A percentile compares a stretch with the other conserved stretches of the same genome.
phyloP scores from a whole-genome alignment of 306 rosid species.

The Corylus americana region DNA sequence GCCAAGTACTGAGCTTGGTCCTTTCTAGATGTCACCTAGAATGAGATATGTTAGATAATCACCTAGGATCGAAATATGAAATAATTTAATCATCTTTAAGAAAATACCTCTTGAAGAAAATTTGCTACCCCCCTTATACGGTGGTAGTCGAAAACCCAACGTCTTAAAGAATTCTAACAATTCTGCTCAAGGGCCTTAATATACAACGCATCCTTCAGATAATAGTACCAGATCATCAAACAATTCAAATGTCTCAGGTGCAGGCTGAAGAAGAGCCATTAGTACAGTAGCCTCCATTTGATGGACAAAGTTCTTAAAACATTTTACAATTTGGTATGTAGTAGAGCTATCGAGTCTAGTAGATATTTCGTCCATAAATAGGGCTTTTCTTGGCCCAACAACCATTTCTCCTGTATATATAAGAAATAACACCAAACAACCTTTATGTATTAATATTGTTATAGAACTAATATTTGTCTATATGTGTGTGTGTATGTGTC shows the following conservation, averaged over 20 bases:
- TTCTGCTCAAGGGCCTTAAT: constrained; percentile 77
- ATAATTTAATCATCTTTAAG: not conserved
- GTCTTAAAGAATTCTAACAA: constrained; percentile 74
- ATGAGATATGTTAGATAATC: constrained; percentile 7
- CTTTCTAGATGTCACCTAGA: constrained; percentile 81
- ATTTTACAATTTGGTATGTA: constrained; percentile 80
- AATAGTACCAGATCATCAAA: constrained; percentile 79
- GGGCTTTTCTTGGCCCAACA: constrained; percentile 83
- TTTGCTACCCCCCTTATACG: constrained; percentile 86
- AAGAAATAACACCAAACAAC: constrained; percentile 10
- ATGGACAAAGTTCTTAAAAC: constrained; percentile 76
- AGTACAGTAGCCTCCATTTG: constrained; percentile 78
- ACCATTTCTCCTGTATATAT: constrained; percentile 72
- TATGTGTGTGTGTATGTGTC: no score
- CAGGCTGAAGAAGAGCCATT: constrained; percentile 92
- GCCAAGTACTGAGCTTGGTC: constrained; percentile 95
- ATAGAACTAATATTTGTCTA: no score
- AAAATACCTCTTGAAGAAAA: constrained; percentile 85
- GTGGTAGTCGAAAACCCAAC: constrained; percentile 69
- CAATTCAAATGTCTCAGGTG: constrained; percentile 86
- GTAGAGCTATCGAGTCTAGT: constrained; percentile 95
- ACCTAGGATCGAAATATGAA: not conserved
- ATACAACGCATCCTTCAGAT: constrained; percentile 71
- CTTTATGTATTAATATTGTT: not conserved
- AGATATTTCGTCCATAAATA: constrained; percentile 92